Base-by-base conservation (phyloP, 768 basidiomycete species). In the Boletus speciosus region DNA sequence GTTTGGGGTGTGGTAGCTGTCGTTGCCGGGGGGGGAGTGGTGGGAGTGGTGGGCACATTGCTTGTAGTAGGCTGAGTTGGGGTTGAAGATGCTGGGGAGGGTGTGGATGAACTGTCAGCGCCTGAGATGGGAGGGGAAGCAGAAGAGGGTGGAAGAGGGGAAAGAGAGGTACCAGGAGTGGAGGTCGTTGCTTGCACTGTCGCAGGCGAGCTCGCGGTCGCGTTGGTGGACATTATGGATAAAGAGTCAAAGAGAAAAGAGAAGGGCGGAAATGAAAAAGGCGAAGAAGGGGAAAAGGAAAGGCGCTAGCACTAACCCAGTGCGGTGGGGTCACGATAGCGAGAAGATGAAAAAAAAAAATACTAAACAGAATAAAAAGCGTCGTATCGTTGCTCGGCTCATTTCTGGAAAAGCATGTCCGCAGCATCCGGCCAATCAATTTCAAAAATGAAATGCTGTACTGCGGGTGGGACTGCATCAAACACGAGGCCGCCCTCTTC, bases 211-310 rank as follows among this genome's bases (percentile, higher is more conserved):
- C 31, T 44, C 42, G 23, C 1, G 4, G 54, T 1, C 1, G 53
- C 5, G 32, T 32, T 8, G 60, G 66, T 49, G 49, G 66, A 66
- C 62, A 67, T 19, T 19, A 19, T 65, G 55, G 48, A 52, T 40
- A 29, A 21, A 12, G 19, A 34, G 42, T 15, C 43, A 46, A 39
- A 35, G 31, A 36, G 23, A 23, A 10, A 47, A 27, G 7, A 32
- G 23, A 19, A 27, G 50, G 42, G 12, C 1, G 16, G 14, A 44
- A 45, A 49, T 16, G 45, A 49, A 61, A 27, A 43, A 5, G 25
- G 25, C 6, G 39, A 46, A 49, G 14, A 9, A 15, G 8, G 5
- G 11, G 34, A 19, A 9, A 15, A 8, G 21, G 1, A 23, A 14
- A 15, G 29, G n/a, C 34, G 29, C 41, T 15, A n/a, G 32, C 32